Base-by-base conservation (phyloP, 1,284 basidiomycete species). In the Ganoderma lucidum region DNA sequence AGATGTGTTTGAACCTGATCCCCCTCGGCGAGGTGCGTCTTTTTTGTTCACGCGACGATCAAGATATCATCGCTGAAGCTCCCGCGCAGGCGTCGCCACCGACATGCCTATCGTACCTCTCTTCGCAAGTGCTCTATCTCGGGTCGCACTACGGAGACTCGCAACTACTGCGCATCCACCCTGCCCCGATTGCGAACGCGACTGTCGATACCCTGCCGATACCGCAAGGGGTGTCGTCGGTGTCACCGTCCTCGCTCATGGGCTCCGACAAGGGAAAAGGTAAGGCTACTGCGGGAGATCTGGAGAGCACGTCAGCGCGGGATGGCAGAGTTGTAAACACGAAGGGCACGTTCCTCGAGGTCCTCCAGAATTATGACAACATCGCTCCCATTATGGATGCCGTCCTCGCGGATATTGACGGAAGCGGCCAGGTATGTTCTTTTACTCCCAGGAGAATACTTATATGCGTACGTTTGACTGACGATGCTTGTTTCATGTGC, bases 311-410 rank as follows among this genome's bases (percentile, higher is more conserved):
- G 14, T 70, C 74, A 23, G 71, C 70, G 4, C 73, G 71, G 19
- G 78, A 77, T 58, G 87, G 90, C n/a, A 77, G 79, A 55, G 80
- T 93, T 23, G 77, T 92, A 30, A 81, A 80, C 69, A 86, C 81
- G 42, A 82, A 80, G 56, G 90, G 85, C 32, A 86, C 80, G 12
- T 88, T 83, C 75, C 70, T 95, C 2, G 83, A 87, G 19, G 84
- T 93, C 10, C 74, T 93, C 28, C 87, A 93, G 62, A 84, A 82
- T 6, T 94, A 88, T 81, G 88, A 89, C 75, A 97, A 96, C 75
- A 85, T 99, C 63, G 96, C 94, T 0, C 97, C 97, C 0, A 93
- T 98, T 51, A 81, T 93, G 71, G 97, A 99, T 78, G 94, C 96
- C 39, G 86, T 88, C 17, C 80, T 94, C 1, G 92, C 93, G 6